phyloP scores from a whole-genome alignment of 768 basidiomycete genomes.

The Lyophyllum atratum region DNA sequence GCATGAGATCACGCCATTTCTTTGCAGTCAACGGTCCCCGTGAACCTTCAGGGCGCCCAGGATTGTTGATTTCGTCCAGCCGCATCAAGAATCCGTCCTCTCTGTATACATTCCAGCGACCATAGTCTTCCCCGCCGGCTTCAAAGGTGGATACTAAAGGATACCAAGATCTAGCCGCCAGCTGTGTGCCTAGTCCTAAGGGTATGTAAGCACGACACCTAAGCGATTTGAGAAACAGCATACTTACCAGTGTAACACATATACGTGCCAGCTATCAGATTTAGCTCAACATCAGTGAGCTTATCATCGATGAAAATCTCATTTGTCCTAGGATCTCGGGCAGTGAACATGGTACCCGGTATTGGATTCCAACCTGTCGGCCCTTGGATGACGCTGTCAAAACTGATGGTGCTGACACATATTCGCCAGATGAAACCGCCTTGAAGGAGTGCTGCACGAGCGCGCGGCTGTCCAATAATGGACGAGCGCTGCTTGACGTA shows the following conservation, averaged over 20 bases:
- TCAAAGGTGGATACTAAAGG: slow-evolving; percentile 8
- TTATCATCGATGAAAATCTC: slow-evolving; percentile 15
- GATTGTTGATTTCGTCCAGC: no score
- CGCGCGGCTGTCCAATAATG: slow-evolving; percentile 10
- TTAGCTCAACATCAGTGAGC: slow-evolving; percentile 11
- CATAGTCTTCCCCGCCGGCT: neutral
- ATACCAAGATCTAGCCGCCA: slow-evolving; percentile 20
- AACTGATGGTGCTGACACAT: slow-evolving; percentile 1
- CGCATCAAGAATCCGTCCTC: neutral
- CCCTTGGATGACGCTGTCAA: slow-evolving; percentile 11
- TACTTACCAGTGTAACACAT: neutral
- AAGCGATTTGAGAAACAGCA: no score
- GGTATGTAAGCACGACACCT: neutral
- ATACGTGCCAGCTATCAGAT: neutral
- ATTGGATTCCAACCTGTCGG: neutral
- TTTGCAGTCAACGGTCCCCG: neutral
- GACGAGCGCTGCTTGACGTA: neutral
- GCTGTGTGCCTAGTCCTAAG: neutral
- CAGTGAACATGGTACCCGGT: neutral
- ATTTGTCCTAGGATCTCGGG: neutral
- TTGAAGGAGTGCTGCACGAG: slow-evolving; percentile 13
- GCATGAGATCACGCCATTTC: slow-evolving; percentile 6
- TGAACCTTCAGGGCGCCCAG: neutral
- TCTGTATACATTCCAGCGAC: neutral
- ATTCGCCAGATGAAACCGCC: slow-evolving; percentile 17